phyloP scores from a whole-genome alignment of 306 rosid genomes.

The Lathyrus tuberosus region DNA sequence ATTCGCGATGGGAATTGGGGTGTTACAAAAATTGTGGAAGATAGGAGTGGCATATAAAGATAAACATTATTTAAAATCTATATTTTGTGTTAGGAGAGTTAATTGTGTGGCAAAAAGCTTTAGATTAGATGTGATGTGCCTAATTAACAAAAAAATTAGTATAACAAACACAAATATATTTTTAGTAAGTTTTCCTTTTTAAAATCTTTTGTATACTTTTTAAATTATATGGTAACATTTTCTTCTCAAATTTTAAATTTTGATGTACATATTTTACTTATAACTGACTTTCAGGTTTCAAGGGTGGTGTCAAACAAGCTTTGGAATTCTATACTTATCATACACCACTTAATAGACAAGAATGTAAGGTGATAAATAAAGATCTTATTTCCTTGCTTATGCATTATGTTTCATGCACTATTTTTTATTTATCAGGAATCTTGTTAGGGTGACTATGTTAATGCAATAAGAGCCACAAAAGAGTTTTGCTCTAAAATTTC shows the following conservation, averaged over 20 bases:
- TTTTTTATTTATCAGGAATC: constrained; percentile 43
- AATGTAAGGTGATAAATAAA: constrained; percentile 44
- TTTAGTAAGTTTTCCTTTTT: constrained; percentile 3
- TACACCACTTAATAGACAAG: constrained; percentile 87
- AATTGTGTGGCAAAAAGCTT: constrained; percentile 6
- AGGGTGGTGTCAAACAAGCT: constrained; percentile 74
- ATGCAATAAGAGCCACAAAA: constrained; percentile 80
- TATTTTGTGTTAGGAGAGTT: neutral
- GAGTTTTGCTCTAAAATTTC: constrained; percentile 78
- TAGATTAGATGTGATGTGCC: constrained; percentile 5
- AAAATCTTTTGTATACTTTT: no score
- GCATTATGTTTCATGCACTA: constrained; percentile 16
- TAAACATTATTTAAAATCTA: constrained; percentile 17
- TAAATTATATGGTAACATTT: neutral
- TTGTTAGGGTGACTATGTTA: constrained; percentile 84
- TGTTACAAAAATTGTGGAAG: constrained; percentile 26
- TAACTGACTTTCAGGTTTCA: constrained; percentile 65
- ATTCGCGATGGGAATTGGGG: no score
- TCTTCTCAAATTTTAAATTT: constrained; percentile 28
- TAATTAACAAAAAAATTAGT: neutral
- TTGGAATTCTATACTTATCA: constrained; percentile 96
- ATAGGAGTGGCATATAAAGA: constrained; percentile 1
- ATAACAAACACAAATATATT: neutral
- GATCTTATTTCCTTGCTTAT: constrained; percentile 31
- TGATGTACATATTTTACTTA: constrained; percentile 32